Evolutionary conservation across 2,329 filamentous ascomycete genomes (phyloP), one percentile per base, ranked within the genome.

Genomic region (Penicillium corylophilum): DNA sequence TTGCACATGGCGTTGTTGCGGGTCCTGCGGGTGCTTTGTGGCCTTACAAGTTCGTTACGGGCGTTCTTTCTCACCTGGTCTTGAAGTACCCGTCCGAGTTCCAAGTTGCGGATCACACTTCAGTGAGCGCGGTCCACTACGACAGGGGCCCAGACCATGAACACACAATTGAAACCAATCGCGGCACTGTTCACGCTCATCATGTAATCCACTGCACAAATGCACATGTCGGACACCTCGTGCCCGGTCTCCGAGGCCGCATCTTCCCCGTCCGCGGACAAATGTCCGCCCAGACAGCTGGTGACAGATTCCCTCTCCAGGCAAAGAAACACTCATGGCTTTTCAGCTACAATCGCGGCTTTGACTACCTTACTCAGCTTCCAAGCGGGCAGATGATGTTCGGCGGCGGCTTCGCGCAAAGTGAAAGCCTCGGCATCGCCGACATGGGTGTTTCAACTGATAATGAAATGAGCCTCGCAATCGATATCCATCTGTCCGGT

Each of bases 151-250:
- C 51, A 13, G 2, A 5, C 3, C 44, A 50, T 3, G 45, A 39
- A 13, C 81, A 79, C 59, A 62, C 66, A 1, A 59, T 84, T 5
- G 57, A 69, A 4, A 84, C 82, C 1, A 47, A 58, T 0, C 69
- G 76, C 6, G 81, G 80, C 2, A 56, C 38, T 0, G 70, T 84
- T 29, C 64, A 61, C 3, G 72, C 80, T 7, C 68, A 70, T 0
- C 77, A 84, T 46, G 70, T 86, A 1, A 71, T 85, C 2, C 80
- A 86, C 55, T 79, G 80, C 7, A 85, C 81, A 1, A 85, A 86
- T 54, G 80, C 71, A 5, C 79, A 79, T 55, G 73, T 78, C 0
- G 65, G 75, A 0, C 75, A 82, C 45, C 74, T 85, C 1, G 60
- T 84, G 2, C 80, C 82, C 0, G 74, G 58, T 0, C 61, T 78